Base-by-base conservation (phyloP, 176 grass and related monocot genomes). In the Puccinellia tenuiflora region DNA sequence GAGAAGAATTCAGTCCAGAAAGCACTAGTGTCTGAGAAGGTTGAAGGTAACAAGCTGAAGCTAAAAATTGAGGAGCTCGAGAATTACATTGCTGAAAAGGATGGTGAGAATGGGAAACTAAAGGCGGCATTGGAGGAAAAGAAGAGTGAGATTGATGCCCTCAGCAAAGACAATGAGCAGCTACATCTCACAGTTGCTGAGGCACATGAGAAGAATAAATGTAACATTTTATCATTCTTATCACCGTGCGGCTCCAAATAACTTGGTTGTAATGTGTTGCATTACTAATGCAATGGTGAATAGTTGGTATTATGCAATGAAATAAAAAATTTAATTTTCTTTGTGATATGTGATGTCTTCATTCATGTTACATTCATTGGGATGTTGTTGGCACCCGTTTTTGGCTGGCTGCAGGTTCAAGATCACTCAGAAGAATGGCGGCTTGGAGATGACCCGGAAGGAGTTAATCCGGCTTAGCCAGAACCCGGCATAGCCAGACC, bases 41-140 rank as follows among this genome's bases (percentile, higher is more conserved):
- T 10, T 20, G 66, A 68, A 86, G 48, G 59, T 62, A 62, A 62
- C 59, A 62, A 62, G 24, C 13, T 62, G 5, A 62, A 62, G 5
- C 50, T 60, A 31, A 81, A 83, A 59, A 53, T 84, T 30, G 68
- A 86, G 68, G 79, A 50, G 34, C 66, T 92, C 34, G 43, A 86
- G 74, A 83, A 80, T 17, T 24, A 14, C 42, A 67, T 81, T 28
- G 24, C 5, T 55, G 52, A 64, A 37, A 80, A 28, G 43, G 76
- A 71, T 52, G 51, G 63, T 11, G 86, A 91, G 79, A 68, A 74
- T 60, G 56, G 9, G 9, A 48, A 83, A 17, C 18, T 75, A 4
- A 79, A 83, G 46, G 50, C 17, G 1, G 14, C 54, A 52, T 29
- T 82, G 29, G 73, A 75, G 45, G 75, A 59, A 24, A 79, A 75